A percentile compares a stretch with the other conserved stretches of the same genome.
These are phyloP conservation scores for Hypoxylon cercidicola DNA, from an alignment of 495 filamentous ascomycete genomes.

Conservation along the genomic window DNA sequence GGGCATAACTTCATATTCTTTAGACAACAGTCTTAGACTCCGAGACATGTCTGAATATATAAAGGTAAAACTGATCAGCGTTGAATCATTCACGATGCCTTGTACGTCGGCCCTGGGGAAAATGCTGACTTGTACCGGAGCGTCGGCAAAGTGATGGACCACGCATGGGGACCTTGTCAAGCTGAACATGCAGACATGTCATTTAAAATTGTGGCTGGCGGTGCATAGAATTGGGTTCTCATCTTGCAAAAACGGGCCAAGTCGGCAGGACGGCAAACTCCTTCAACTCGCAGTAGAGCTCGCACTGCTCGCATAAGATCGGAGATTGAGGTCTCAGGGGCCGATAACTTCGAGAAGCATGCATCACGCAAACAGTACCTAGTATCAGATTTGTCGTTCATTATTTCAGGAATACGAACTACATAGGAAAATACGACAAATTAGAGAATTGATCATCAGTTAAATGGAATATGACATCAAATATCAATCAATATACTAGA, in stretches of 20 bases:
- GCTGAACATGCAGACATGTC: constrained; percentile 26
- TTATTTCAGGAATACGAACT: not conserved
- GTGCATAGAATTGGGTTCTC: constrained; percentile 17
- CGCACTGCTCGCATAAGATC: constrained; percentile 17
- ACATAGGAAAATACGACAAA: not conserved
- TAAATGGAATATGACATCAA: constrained; percentile 17
- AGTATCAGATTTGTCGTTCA: not conserved
- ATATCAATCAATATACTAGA: constrained; percentile 5
- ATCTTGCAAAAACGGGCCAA: constrained; percentile 21
- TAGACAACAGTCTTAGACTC: too few species aligned
- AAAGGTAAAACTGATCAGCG: too few species aligned
- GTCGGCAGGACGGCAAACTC: constrained; percentile 29
- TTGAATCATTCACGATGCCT: too few species aligned
- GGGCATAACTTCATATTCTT: too few species aligned
- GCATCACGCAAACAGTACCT: not conserved
- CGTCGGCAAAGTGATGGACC: constrained; percentile 16
- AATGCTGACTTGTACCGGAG: constrained; percentile 24
- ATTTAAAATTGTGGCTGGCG: constrained; percentile 28
- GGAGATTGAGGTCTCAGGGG: constrained; percentile 15
- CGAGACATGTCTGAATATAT: too few species aligned
- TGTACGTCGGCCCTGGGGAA: constrained; percentile 14
- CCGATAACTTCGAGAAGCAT: not conserved
- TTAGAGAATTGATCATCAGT: not conserved
- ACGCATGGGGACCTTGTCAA: constrained; percentile 17
- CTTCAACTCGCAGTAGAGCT: not conserved